A percentile compares a stretch with the other conserved stretches of the same genome.
phyloP scores from a whole-genome alignment of 495 filamentous ascomycete genomes.

The Podospora anserina region DNA sequence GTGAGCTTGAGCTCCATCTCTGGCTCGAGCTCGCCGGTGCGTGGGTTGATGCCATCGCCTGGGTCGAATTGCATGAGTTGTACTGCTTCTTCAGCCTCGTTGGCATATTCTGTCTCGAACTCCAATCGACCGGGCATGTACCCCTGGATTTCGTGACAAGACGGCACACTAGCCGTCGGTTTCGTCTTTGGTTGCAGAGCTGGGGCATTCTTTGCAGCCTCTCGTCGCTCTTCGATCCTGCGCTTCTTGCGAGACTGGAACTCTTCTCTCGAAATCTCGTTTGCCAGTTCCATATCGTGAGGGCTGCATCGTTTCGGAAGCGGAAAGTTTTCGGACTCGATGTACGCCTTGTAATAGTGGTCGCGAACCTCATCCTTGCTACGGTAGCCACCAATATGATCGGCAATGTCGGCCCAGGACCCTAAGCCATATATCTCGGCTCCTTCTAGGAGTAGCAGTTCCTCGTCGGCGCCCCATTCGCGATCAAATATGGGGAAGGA shows the following conservation, averaged over 20 bases:
- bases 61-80: conserved; percentile 98
- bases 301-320: conserved; percentile 81
- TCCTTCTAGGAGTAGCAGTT: conserved; percentile 86
- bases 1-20: conserved; percentile 97
- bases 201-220: conserved; percentile 77
- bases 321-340: conserved; percentile 79
- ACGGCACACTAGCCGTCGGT: conserved; percentile 86
- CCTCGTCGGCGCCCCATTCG: conserved; percentile 97
- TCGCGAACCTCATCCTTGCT: conserved; percentile 91
- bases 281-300: conserved; percentile 68
- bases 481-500: conserved; percentile 92
- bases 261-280: conserved; percentile 79
- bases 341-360: conserved; percentile 85
- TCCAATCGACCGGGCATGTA: conserved; percentile 98
- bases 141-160: conserved; percentile 95
- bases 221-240: conserved; percentile 87
- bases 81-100: conserved; percentile 96
- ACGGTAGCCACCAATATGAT: conserved; percentile 94
- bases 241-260: conserved; percentile 94
- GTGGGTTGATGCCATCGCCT: conserved; percentile 81
- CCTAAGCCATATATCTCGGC: conserved; percentile 97
- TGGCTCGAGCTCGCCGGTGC: conserved; percentile 79
- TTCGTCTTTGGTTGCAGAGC: conserved; percentile 89
- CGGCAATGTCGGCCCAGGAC: conserved; percentile 96
- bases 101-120: conserved; percentile 96